These are phyloP conservation scores for Talaromyces liani DNA, from an alignment of 495 filamentous ascomycete genomes.

Conservation along the genomic window DNA sequence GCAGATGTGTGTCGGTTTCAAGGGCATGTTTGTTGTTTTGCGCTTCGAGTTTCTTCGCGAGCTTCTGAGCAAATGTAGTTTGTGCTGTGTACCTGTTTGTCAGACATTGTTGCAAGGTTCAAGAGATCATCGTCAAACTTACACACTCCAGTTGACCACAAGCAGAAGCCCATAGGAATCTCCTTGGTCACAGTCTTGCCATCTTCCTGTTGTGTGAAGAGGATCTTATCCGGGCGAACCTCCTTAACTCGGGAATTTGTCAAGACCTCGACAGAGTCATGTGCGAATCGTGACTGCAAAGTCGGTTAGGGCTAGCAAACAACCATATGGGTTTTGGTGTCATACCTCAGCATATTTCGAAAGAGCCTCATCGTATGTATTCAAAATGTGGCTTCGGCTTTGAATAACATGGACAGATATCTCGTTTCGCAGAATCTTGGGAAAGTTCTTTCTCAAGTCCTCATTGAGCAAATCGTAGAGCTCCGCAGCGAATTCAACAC, in stretches of 20 bases:
- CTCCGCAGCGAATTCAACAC: conserved; percentile 96
- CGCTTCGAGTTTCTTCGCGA: conserved; percentile 63
- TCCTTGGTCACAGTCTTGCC: conserved; percentile 78
- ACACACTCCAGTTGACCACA: conserved; percentile 95
- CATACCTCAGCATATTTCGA: conserved; percentile 81
- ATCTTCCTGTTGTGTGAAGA: conserved; percentile 78
- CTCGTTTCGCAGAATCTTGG: conserved; percentile 85
- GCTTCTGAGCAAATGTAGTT: conserved; percentile 64
- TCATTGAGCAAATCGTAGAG: conserved; percentile 95
- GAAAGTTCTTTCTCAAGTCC: conserved; percentile 77
- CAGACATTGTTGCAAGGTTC: neutral
- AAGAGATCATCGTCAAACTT: conserved; percentile 15
- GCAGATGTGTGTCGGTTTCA: conserved; percentile 92
- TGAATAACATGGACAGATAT: conserved; percentile 97
- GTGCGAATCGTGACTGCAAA: conserved; percentile 60
- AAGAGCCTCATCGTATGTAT: conserved; percentile 95
- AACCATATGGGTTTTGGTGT: neutral
- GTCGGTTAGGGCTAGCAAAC: neutral
- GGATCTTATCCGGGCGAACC: conserved; percentile 71
- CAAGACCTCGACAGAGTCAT: conserved; percentile 82
- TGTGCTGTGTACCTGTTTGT: conserved; percentile 47
- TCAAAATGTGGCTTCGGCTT: conserved; percentile 86
- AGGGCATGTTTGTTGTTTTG: conserved; percentile 89
- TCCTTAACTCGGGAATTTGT: conserved; percentile 90
- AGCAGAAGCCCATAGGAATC: conserved; percentile 89